These are phyloP conservation scores for Kurtzmaniella cleridarum DNA, from an alignment of 805 yeast species.

Conservation along the genomic window DNA sequence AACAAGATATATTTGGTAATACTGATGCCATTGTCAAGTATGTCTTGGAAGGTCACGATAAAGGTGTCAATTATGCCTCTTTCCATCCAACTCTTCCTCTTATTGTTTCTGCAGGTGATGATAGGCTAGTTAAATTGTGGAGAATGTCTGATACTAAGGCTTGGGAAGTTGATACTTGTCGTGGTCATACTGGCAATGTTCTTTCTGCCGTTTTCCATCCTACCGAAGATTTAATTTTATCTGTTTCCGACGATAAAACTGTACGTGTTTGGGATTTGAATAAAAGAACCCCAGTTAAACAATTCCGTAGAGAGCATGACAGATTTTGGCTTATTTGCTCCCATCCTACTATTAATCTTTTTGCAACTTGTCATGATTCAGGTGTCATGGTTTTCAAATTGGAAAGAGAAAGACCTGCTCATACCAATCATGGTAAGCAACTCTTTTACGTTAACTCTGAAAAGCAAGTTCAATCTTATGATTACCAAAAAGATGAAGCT, in stretches of 20 bases:
- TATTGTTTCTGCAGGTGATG: conserved; percentile 95
- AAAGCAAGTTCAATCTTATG: conserved; percentile 79
- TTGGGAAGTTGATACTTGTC: conserved; percentile 98
- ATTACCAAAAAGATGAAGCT: conserved; percentile 56
- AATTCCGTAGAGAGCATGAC: conserved; percentile 88
- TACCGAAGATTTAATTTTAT: conserved; percentile 81
- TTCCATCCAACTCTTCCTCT: conserved; percentile 96
- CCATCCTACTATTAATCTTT: conserved; percentile 86
- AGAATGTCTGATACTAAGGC: conserved; percentile 96
- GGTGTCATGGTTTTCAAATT: conserved; percentile 98
- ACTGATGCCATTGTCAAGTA: conserved; percentile 92
- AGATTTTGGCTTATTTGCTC: conserved; percentile 90
- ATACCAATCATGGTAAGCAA: conserved; percentile 60
- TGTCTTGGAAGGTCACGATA: conserved; percentile 95
- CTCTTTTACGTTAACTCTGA: conserved; percentile 75
- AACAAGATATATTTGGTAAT: conserved; percentile 91
- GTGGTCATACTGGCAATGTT: conserved; percentile 95
- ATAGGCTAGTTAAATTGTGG: conserved; percentile 92
- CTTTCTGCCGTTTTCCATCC: conserved; percentile 90
- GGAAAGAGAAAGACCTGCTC: conserved; percentile 97
- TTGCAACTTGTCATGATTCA: conserved; percentile 94
- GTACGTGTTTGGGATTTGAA: conserved; percentile 95
- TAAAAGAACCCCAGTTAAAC: conserved; percentile 88
- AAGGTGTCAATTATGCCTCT: conserved; percentile 98
- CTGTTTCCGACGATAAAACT: conserved; percentile 95